phyloP scores from a whole-genome alignment of 257 asterid genomes.

The Nicotiana sylvestris region DNA sequence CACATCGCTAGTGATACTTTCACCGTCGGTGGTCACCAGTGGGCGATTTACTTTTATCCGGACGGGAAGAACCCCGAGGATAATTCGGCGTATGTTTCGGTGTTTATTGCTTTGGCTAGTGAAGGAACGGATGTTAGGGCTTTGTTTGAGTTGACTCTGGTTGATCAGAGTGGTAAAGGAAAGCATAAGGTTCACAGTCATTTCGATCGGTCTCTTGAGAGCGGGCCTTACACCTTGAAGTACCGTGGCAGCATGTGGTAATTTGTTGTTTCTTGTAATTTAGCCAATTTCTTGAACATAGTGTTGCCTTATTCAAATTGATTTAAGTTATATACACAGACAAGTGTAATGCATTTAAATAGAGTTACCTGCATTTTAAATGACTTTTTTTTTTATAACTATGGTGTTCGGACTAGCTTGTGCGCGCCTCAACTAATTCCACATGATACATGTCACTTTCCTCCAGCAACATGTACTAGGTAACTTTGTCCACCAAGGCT shows the following conservation, averaged over 20 bases:
- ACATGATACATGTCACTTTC: no score
- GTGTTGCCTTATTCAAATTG: background rate
- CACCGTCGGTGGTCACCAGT: slow-evolving; percentile 71
- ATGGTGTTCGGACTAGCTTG: no score
- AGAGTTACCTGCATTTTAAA: no score
- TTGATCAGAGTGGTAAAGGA: slow-evolving; percentile 91
- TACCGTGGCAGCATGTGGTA: slow-evolving; percentile 91
- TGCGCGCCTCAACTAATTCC: no score
- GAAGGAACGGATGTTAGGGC: slow-evolving; percentile 87
- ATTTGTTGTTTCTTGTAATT: slow-evolving; percentile 6
- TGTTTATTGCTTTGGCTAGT: slow-evolving; percentile 73
- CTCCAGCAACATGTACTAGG: no score
- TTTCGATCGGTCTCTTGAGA: slow-evolving; percentile 80
- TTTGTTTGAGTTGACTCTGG: slow-evolving; percentile 70
- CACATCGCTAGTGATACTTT: slow-evolving; percentile 78
- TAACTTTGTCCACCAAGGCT: no score
- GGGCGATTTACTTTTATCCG: slow-evolving; percentile 88
- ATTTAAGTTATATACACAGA: no score
- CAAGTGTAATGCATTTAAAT: no score
- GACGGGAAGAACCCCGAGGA: slow-evolving; percentile 83
- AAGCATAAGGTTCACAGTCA: slow-evolving; percentile 89
- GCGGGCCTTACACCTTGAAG: slow-evolving; percentile 76
- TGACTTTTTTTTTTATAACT: no score
- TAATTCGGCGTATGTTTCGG: slow-evolving; percentile 64
- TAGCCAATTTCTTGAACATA: background rate